Evolutionary conservation across 352 stramenopile genomes (phyloP), one percentile per base, ranked within the genome.

Genomic region (Plasmopara viticola): DNA sequence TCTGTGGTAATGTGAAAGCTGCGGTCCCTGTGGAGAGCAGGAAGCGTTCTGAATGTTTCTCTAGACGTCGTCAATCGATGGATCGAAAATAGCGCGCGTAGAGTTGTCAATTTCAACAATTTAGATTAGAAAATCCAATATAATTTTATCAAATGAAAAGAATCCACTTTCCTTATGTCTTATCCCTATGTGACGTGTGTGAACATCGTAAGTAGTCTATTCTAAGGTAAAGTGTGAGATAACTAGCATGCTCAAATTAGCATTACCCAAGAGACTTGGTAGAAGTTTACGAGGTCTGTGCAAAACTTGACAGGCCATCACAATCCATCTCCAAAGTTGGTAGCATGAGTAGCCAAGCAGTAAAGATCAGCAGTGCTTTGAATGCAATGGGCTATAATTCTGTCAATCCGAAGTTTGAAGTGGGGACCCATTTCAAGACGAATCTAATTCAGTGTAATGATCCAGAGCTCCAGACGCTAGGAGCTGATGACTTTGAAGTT

Each of bases 401-500:
- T 14, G 37, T 18, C 28, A 62, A 14, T 49, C 45, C 37, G 4
- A 42, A 56, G 57, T 28, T 48, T 48, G 55, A 48, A 42, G 47
- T 56, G 49, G 48, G 42, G 29, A 60, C 30, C 20, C 20, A 25
- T 25, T 25, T 25, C 20, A 25, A 25, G 57, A 49, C 48, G 25
- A 39, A 25, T 17, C 48, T 48, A 14, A 31, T 20, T 13, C 17
- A 48, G 15, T 17, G 10, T 34, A 74, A 60, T 60, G 62, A 76
- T 33, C 66, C 73, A 1, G 60, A 84, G 50, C 53, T 81, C 25
- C 44, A 56, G 14, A 60, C 58, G 28, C 54, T 86, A 7, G 63
- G 67, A 17, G 69, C 74, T 31, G 48, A 61, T 0, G 73, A 83
- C 56, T 89, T 89, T 66, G 72, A 87, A n/a, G 42, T 89, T 47